Evolutionary conservation across 345 rosid species (phyloP).

Genomic region (Angophora floribunda): DNA sequence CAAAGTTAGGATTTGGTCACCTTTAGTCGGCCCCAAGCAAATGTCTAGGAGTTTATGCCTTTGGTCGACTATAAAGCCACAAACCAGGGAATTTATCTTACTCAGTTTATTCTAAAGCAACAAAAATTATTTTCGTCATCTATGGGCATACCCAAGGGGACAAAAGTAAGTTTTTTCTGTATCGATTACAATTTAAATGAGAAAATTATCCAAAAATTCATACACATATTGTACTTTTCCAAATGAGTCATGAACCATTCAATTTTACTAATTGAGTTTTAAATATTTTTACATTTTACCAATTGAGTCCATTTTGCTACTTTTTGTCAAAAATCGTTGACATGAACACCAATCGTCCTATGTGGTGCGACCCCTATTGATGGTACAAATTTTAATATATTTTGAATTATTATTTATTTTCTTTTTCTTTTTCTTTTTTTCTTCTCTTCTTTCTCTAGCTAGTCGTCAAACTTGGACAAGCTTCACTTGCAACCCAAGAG

Average conservation of each 20-base stretch:
- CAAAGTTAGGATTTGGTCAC: not conserved
- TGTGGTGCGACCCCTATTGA: fast-evolving
- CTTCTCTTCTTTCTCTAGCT: not conserved
- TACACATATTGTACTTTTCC: no score
- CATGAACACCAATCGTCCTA: fast-evolving
- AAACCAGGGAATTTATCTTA: not conserved
- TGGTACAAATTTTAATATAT: fast-evolving
- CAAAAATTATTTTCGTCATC: no score
- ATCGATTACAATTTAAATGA: no score
- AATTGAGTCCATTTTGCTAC: no score
- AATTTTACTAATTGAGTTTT: fast-evolving
- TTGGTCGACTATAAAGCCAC: not conserved
- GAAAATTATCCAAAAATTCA: not conserved
- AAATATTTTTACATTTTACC: no score
- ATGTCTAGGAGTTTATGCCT: not conserved
- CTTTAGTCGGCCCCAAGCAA: not conserved
- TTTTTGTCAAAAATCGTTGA: no score
- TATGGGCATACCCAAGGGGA: no score
- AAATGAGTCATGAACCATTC: not conserved
- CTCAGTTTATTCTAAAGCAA: not conserved
- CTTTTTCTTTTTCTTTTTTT: no score
- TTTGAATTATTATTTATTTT: no score
- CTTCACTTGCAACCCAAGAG: not conserved
- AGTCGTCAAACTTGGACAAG: fast-evolving
- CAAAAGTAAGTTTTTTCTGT: not conserved